A percentile compares a stretch with the other conserved stretches of the same genome.
These are phyloP conservation scores for Cyberlindnera meyerae DNA, from an alignment of 805 yeast species.

Conservation along the genomic window DNA sequence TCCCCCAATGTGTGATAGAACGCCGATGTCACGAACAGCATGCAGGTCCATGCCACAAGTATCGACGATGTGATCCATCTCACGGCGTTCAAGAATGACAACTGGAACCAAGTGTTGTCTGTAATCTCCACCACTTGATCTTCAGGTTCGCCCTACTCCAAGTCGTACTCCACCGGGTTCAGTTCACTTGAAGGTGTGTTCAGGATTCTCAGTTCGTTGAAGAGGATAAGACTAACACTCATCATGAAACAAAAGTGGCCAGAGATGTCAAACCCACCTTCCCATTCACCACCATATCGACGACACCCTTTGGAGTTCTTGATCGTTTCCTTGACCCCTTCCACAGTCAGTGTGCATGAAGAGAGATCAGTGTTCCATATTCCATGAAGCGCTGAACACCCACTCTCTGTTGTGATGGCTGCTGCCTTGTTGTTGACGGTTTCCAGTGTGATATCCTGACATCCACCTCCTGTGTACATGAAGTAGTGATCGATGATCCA, in stretches of 20 bases:
- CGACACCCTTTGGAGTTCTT: conserved; percentile 31
- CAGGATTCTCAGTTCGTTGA: conserved; percentile 29
- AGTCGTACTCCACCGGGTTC: not conserved
- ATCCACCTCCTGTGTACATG: conserved; percentile 13
- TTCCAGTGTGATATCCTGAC: conserved; percentile 4
- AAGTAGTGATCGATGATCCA: conserved; percentile 13
- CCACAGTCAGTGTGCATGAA: conserved; percentile 14
- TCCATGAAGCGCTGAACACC: conserved; percentile 17
- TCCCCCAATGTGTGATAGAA: conserved; percentile 80
- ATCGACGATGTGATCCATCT: conserved; percentile 16
- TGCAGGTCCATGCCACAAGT: conserved; percentile 47
- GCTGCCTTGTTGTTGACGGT: not conserved
- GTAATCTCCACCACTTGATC: not conserved
- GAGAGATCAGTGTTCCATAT: conserved; percentile 17
- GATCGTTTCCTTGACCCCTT: conserved; percentile 13
- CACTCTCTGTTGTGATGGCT: not conserved
- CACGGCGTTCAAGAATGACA: conserved; percentile 4
- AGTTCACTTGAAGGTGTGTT: conserved; percentile 1
- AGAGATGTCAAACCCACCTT: conserved; percentile 47
- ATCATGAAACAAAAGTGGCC: conserved; percentile 47
- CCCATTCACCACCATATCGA: conserved; percentile 37
- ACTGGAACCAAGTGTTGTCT: conserved; percentile 2
- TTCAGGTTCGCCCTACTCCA: not conserved
- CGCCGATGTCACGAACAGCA: conserved; percentile 65
- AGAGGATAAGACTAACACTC: conserved; percentile 38